These are phyloP conservation scores for Filobasidium wieringae DNA, from an alignment of 768 basidiomycete genomes.

Conservation along the genomic window DNA sequence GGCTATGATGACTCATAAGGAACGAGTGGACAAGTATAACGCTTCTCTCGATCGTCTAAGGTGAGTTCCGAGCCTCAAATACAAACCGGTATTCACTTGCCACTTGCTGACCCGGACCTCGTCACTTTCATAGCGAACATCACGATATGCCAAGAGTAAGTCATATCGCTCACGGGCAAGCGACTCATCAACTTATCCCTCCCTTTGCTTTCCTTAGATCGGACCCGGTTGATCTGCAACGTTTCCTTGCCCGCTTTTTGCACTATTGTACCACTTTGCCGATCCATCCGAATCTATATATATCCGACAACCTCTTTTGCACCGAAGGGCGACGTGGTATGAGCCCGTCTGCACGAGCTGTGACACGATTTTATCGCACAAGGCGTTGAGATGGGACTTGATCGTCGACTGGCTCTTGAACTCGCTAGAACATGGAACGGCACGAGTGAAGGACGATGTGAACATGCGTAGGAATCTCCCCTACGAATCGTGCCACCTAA, in stretches of 20 bases:
- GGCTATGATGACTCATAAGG: slow-evolving; percentile 34
- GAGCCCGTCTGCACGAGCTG: background rate
- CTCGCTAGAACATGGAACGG: too few relatives aligned
- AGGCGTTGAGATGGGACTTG: too few relatives aligned
- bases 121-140: slow-evolving; percentile 28
- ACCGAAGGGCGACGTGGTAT: background rate
- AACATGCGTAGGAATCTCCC: too few relatives aligned
- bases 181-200: background rate
- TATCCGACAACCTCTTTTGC: background rate
- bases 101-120: background rate
- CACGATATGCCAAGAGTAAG: slow-evolving; percentile 38
- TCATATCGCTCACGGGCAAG: too few relatives aligned
- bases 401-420: too few relatives aligned
- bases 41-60: slow-evolving; percentile 31
- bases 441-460: too few relatives aligned
- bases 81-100: background rate
- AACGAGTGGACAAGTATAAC: slow-evolving; percentile 34
- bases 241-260: background rate
- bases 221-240: slow-evolving; percentile 26
- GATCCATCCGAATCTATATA: background rate
- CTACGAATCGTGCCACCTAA: too few relatives aligned
- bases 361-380: too few relatives aligned
- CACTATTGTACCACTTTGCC: background rate
- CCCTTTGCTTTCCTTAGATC: slow-evolving; percentile 16
- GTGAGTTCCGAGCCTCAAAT: slow-evolving; percentile 7